A percentile compares a stretch with the other conserved stretches of the same genome.
These are phyloP conservation scores for Vachellia collinsii DNA, from an alignment of 306 rosid species.

Conservation along the genomic window DNA sequence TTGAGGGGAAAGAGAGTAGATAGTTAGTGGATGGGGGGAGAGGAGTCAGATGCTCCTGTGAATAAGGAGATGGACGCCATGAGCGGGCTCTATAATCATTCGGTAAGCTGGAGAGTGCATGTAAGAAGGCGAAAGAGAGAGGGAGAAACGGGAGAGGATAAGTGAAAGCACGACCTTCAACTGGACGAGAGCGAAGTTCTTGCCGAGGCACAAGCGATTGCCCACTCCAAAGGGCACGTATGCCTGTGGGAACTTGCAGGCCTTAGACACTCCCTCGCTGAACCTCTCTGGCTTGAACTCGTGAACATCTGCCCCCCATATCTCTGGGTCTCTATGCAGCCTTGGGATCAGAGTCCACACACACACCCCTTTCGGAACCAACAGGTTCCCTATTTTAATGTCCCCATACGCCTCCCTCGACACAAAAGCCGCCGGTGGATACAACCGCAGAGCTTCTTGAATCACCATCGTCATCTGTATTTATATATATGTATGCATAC, in stretches of 20 bases:
- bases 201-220: conserved; percentile 76
- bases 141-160: conserved; percentile 54
- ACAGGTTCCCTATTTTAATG: conserved; percentile 60
- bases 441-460: conserved; percentile 78
- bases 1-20: not conserved
- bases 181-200: conserved; percentile 79
- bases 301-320: conserved; percentile 82
- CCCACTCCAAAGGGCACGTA: conserved; percentile 89
- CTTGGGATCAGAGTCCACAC: conserved; percentile 86
- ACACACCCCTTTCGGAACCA: conserved; percentile 72
- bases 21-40: not conserved
- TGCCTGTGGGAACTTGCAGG: conserved; percentile 72
- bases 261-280: conserved; percentile 69
- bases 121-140: conserved; percentile 73
- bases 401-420: conserved; percentile 88
- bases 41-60: conserved; percentile 40
- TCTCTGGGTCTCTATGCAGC: conserved; percentile 72
- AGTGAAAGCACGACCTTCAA: conserved; percentile 59
- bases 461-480: conserved; percentile 69
- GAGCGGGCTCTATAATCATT: conserved; percentile 83
- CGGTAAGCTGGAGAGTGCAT: conserved; percentile 73
- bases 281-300: conserved; percentile 90
- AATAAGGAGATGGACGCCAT: conserved; percentile 63
- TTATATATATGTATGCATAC: no score
- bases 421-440: conserved; percentile 92